Evolutionary conservation across 768 basidiomycete genomes (phyloP), one percentile per base, ranked within the genome.

Genomic region (Mycena galopus): DNA sequence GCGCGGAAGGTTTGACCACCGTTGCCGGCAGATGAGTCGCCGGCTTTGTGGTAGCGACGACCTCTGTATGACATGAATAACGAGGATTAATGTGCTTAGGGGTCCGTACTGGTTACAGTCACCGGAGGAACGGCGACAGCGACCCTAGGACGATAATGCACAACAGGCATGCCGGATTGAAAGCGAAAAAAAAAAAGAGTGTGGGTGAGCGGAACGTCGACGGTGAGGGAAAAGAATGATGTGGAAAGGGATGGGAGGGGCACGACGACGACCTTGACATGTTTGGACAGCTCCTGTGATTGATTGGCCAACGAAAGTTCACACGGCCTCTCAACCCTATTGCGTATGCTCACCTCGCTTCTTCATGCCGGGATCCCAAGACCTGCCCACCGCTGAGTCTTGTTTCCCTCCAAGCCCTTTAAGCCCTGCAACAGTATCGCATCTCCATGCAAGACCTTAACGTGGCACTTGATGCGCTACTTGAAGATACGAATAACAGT

Each of bases 131-230:
- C 68, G 12, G 35, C 59, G 25, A 14, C 60, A 7, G 16, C 60
- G 44, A 32, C 19, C 29, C 61, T 25, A n/a, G 62, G 61, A n/a
- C 69, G 69, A 51, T 58, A 65, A 37, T 65, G 56, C 12, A 56
- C 30, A 4, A 12, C 21, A 14, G 61, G 61, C 62, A 71, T 71
- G 21, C 21, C 10, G 25, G 51, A 61, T 10, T 6, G 10, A 32
- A 32, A 21, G 2, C 6, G 6, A 11, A n/a, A 60, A 68, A 30
- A 35, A 30, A 71, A 71, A 65, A 42, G 69, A 65, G 55, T 58
- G 69, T 65, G 69, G 65, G 60, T 12, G n/a, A 39, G 67, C 51
- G 44, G 25, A 51, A 25, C 42, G 66, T 47, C 57, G 42, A 21
- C 21, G 10, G 56, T 21, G 29, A 17, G 30, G 58, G n/a, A 19